Evolutionary conservation across 148 eudicot genomes (phyloP).

Genomic region (Rhododendron mucronatum): DNA sequence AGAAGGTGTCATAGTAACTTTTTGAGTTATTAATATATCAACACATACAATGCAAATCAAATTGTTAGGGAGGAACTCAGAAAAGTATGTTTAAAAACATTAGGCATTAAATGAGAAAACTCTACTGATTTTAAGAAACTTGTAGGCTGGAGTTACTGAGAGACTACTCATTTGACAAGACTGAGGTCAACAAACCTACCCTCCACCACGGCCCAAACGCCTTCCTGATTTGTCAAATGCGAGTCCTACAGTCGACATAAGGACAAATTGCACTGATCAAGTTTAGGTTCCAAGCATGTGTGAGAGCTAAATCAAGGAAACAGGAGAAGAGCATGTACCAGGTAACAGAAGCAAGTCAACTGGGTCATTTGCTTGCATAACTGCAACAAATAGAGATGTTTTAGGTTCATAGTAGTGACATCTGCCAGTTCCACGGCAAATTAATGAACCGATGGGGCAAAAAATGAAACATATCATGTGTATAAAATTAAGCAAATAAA

Average conservation of each 20-base stretch:
- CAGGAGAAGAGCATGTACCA: conserved; percentile 40
- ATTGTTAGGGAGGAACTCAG: not conserved
- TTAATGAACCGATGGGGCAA: not conserved
- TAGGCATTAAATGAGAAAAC: not conserved
- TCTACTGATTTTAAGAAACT: not conserved
- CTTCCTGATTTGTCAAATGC: conserved; percentile 95
- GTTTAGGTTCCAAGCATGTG: not conserved
- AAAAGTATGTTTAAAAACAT: not conserved
- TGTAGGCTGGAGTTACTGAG: not conserved
- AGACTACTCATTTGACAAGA: not conserved
- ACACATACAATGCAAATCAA: not conserved
- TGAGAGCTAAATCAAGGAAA: conserved; percentile 4
- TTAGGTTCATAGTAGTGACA: not conserved
- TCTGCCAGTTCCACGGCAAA: not conserved
- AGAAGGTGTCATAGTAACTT: conserved; percentile 94
- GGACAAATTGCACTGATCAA: conserved; percentile 7
- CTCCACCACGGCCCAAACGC: conserved; percentile 99
- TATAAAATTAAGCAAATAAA: not conserved
- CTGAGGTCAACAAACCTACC: conserved; percentile 45
- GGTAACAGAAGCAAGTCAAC: conserved; percentile 87
- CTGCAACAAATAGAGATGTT: conserved; percentile 39
- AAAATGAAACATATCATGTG: not conserved
- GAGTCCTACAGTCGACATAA: conserved; percentile 52
- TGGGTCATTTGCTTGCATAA: conserved; percentile 78
- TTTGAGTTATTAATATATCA: conserved; percentile 14